A percentile compares a stretch with the other conserved stretches of the same genome.
phyloP scores from a whole-genome alignment of 306 rosid genomes.

The Corylus heterophylla region DNA sequence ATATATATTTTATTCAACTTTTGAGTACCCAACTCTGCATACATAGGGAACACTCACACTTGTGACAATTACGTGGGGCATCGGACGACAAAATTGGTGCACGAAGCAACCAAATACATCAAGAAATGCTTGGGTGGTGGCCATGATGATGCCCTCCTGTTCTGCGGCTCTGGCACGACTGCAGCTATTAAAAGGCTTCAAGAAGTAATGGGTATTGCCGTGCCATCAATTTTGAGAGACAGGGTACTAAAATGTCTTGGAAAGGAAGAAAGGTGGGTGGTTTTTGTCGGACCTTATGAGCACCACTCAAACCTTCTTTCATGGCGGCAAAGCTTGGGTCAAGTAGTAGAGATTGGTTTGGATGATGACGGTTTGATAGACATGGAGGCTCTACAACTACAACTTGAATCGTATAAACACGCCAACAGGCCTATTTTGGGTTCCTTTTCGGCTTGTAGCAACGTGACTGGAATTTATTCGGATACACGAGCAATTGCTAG shows the following conservation, averaged over 20 bases:
- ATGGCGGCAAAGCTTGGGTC: slow-evolving; percentile 82
- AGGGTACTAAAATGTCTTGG: slow-evolving; percentile 30
- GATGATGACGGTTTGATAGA: slow-evolving; percentile 58
- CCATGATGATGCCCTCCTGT: slow-evolving; percentile 52
- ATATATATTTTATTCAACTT: too few relatives aligned
- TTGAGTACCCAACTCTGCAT: background rate
- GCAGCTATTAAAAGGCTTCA: slow-evolving; percentile 81
- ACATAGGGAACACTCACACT: slow-evolving; percentile 73
- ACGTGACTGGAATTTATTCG: slow-evolving; percentile 74
- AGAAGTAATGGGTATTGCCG: slow-evolving; percentile 74
- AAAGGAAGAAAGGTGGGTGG: slow-evolving; percentile 71
- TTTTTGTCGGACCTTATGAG: slow-evolving; percentile 81
- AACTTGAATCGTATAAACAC: slow-evolving; percentile 47
- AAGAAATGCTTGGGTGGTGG: slow-evolving; percentile 74
- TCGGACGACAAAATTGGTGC: slow-evolving; percentile 62
- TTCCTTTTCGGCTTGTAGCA: slow-evolving; percentile 87
- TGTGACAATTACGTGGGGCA: slow-evolving; percentile 75
- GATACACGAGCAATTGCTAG: slow-evolving; percentile 64
- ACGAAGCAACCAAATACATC: slow-evolving; percentile 54
- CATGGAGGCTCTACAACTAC: slow-evolving; percentile 45
- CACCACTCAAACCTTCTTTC: slow-evolving; percentile 89
- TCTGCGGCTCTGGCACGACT: slow-evolving; percentile 85
- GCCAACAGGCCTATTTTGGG: slow-evolving; percentile 69
- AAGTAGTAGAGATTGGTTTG: slow-evolving; percentile 72
- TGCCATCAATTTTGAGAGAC: slow-evolving; percentile 65